A percentile compares a stretch with the other conserved stretches of the same genome.
Evolutionary conservation across 2,329 filamentous ascomycete species (phyloP).

Genomic region (Madurella fahalii): DNA sequence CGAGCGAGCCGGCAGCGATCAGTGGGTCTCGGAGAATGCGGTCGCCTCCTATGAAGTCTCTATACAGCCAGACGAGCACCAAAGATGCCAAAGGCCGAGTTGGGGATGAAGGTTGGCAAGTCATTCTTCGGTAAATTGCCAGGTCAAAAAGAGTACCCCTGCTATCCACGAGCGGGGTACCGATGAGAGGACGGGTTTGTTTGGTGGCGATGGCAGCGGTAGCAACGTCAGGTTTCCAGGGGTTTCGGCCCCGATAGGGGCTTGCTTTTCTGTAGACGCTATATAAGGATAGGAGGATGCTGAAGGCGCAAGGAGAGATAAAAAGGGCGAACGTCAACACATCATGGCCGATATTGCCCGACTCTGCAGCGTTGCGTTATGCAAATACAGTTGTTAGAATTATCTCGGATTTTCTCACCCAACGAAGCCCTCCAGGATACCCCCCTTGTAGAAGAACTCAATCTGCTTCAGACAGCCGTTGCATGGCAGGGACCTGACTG

Average conservation of each 20-base stretch:
- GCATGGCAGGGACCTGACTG: no score
- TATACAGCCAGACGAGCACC: conserved; percentile 22
- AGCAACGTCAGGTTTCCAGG: background rate
- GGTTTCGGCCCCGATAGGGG: background rate
- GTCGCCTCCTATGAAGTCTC: conserved; percentile 27
- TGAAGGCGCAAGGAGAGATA: no score
- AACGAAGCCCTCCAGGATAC: no score
- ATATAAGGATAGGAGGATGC: no score
- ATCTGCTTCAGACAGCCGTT: no score
- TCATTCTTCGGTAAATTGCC: conserved; percentile 27
- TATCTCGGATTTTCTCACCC: no score
- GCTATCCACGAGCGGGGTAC: background rate
- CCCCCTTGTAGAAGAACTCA: no score
- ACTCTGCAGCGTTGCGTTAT: no score
- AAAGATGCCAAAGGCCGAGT: conserved; percentile 31
- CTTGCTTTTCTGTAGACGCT: background rate
- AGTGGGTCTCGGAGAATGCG: conserved; percentile 26
- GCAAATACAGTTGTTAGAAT: no score
- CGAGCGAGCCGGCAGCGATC: conserved; percentile 25
- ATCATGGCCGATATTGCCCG: no score
- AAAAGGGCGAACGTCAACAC: no score
- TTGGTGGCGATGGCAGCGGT: background rate
- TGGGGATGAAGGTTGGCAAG: conserved; percentile 28
- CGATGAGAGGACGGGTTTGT: conserved; percentile 3
- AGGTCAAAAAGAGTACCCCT: conserved; percentile 11